Conservation (phyloP, 768 basidiomycete species). For the Lactarius pseudohatsudake region DNA sequence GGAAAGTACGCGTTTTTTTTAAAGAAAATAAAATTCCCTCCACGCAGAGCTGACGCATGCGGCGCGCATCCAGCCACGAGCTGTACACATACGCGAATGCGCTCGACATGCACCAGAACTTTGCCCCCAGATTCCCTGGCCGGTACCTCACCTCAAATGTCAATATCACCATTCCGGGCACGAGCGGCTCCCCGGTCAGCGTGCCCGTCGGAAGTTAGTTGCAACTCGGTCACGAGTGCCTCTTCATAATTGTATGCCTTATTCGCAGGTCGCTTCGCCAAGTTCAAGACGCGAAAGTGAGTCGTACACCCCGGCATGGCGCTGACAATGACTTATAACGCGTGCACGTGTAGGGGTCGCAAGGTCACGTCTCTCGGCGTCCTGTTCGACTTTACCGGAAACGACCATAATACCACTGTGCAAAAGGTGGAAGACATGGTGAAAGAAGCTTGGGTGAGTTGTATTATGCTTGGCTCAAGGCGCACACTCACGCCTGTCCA, state of each 20-base stretch:
- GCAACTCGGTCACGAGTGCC: not conserved
- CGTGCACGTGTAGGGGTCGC: slow-evolving; percentile 47
- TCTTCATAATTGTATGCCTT: not conserved
- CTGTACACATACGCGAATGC: slow-evolving; percentile 67
- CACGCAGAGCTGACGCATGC: not conserved
- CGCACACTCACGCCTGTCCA: slow-evolving; percentile 31
- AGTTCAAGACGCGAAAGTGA: slow-evolving; percentile 74
- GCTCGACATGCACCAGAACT: slow-evolving; percentile 70
- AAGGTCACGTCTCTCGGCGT: slow-evolving; percentile 80
- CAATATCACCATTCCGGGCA: slow-evolving; percentile 69
- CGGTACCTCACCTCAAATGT: slow-evolving; percentile 83
- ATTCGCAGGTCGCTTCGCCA: slow-evolving; percentile 54
- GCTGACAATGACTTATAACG: not conserved
- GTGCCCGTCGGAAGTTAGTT: slow-evolving; percentile 48
- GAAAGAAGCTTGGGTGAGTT: slow-evolving; percentile 68
- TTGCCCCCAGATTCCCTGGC: slow-evolving; percentile 63
- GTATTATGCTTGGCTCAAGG: not conserved
- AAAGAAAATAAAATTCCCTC: not conserved
- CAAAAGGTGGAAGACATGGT: slow-evolving; percentile 75
- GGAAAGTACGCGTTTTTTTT: slow-evolving; percentile 56
- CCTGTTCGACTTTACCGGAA: slow-evolving; percentile 72
- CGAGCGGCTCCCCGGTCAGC: slow-evolving; percentile 38
- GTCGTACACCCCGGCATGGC: slow-evolving; percentile 26
- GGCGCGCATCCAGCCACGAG: slow-evolving; percentile 71
- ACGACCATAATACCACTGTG: slow-evolving; percentile 69